Evolutionary conservation across 2,329 filamentous ascomycete species (phyloP), one percentile per base, ranked within the genome.

Genomic region (Gliomastix tumulicola): DNA sequence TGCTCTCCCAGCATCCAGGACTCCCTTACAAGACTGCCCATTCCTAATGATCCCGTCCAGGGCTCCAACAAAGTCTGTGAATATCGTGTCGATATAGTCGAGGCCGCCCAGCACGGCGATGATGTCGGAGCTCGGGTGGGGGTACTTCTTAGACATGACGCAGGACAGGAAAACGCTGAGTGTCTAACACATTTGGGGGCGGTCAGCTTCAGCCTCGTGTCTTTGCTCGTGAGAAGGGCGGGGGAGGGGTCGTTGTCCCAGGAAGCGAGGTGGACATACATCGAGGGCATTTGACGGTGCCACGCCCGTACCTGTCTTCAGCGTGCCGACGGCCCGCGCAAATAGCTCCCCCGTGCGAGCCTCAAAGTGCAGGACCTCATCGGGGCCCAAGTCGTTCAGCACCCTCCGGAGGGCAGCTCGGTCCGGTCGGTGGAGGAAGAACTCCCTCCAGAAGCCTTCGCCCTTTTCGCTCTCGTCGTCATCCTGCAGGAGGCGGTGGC

Each of bases 381-480:
- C 80, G 6, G 88, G 76, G 35, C 75, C 73, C 28, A 92, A 66
- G n/a, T 73, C 67, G 44, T 80, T 76, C 42, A 98, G 66, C 33
- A 88, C 74, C 34, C 65, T 66, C 55, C 78, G 75, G 45, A 98
- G 66, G 34, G 79, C 74, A 5, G 69, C 58, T 37, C 77, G 73
- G 55, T 96, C 88, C 17, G 90, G 89, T 44, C 80, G 81, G 40
- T 96, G 71, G 25, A 98, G 74, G 59, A 98, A 98, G 64, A 98
- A 88, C 62, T 96, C 92, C 47, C 79, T 75, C 92, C 92, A 98
- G 65, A 96, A 98, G 30, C 88, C 90, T 42, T 95, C 88, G 1
- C 86, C 76, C 43, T 83, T 83, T 20, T 88, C 82, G 37, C 68
- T 61, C 41, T 79, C 74, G 42, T 84, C 74, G 37, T 79, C 74